phyloP scores from a whole-genome alignment of 371 early-diverging fungal species.

The Mortierella sp. region DNA sequence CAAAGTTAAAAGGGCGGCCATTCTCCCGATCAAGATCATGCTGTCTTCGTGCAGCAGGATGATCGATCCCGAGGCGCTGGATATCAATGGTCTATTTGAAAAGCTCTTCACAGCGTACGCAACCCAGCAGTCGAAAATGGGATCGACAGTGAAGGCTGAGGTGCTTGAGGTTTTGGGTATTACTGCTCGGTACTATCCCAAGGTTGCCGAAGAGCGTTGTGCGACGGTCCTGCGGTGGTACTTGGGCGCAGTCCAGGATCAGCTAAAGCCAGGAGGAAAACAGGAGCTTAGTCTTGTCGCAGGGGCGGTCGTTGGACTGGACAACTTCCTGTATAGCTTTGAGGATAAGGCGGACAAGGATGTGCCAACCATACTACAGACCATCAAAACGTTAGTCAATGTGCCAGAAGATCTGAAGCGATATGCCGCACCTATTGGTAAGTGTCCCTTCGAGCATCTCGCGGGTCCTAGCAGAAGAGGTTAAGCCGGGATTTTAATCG shows the following conservation, averaged over 20 bases:
- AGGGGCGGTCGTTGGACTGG: constrained; percentile 59
- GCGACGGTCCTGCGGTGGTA: constrained; percentile 57
- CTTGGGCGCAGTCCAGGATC: constrained; percentile 51
- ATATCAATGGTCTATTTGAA: constrained; percentile 31
- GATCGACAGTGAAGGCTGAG: constrained; percentile 58
- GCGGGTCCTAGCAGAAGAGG: too few species aligned
- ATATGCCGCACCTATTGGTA: constrained; percentile 63
- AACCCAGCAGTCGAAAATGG: constrained; percentile 51
- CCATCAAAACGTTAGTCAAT: constrained; percentile 55
- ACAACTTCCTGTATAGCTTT: constrained; percentile 53
- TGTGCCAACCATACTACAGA: constrained; percentile 45
- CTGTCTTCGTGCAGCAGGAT: constrained; percentile 28
- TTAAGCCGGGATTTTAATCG: not conserved
- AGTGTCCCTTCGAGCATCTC: too few species aligned
- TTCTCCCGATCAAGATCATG: constrained; percentile 47
- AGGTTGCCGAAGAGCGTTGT: constrained; percentile 24
- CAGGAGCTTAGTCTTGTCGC: constrained; percentile 53
- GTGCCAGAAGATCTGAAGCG: constrained; percentile 60
- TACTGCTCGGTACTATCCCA: constrained; percentile 57
- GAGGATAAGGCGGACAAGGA: constrained; percentile 45
- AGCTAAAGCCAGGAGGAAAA: constrained; percentile 45
- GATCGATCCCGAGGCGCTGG: constrained; percentile 46
- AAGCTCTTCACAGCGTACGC: constrained; percentile 38
- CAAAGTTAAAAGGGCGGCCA: constrained; percentile 32
- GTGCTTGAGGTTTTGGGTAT: constrained; percentile 61